Evolutionary conservation across 83 land plant species (phyloP).

Genomic region (Picea abies): DNA sequence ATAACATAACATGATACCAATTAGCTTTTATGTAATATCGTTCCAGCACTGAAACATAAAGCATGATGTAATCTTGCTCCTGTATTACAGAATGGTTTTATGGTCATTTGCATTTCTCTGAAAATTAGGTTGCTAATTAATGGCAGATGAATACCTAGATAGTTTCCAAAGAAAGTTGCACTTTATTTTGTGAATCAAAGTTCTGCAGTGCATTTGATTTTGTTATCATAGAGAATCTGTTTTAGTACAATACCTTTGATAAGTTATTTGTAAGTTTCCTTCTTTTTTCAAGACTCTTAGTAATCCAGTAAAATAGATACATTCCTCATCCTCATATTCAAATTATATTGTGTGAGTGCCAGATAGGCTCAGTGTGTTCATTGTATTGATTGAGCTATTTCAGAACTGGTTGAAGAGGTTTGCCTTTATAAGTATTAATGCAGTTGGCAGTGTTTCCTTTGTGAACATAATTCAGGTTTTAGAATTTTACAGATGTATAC

Average conservation of each 20-base stretch:
- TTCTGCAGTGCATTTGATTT: not conserved
- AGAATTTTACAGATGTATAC: no score
- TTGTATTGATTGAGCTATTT: no score
- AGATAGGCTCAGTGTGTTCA: not conserved
- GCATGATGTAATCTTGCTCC: not conserved
- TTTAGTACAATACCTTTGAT: no score
- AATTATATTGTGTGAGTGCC: not conserved
- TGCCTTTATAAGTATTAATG: no score
- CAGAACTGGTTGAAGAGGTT: no score
- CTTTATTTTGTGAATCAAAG: not conserved
- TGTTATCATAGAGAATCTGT: not conserved
- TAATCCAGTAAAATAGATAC: not conserved
- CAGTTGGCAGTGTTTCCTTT: no score
- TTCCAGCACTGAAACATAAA: not conserved
- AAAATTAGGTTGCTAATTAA: no score
- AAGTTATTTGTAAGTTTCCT: not conserved
- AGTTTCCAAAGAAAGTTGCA: not conserved
- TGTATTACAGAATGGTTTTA: not conserved
- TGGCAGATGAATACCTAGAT: not conserved
- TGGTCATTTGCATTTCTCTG: not conserved
- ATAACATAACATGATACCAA: not conserved
- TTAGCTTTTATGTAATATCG: not conserved
- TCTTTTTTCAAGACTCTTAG: not conserved
- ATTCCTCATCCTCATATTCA: not conserved
- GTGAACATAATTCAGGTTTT: no score